Evolutionary conservation across 352 stramenopile species (phyloP).

Genomic region (Pythium brassicae): DNA sequence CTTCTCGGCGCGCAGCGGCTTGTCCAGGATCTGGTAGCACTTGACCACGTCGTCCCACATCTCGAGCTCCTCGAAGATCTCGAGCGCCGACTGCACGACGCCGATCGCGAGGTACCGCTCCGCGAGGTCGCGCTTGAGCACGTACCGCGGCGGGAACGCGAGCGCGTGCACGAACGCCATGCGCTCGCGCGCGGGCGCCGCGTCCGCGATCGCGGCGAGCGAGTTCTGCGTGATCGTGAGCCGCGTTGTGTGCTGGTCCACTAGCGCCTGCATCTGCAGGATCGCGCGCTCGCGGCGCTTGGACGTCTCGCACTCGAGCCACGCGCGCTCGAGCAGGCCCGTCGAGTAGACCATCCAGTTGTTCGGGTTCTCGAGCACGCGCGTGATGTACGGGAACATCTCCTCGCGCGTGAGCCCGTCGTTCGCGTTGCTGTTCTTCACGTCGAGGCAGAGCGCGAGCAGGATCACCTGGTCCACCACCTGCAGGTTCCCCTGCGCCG

Average conservation of each 20-base stretch:
- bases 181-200: conserved; percentile 85
- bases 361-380: conserved; percentile 91
- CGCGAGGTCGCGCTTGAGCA: conserved; percentile 90
- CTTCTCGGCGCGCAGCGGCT: conserved; percentile 86
- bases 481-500: conserved; percentile 69
- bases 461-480: conserved; percentile 88
- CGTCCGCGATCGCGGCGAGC: conserved; percentile 84
- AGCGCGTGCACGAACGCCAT: conserved; percentile 91
- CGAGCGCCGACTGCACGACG: conserved; percentile 83
- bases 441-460: conserved; percentile 93
- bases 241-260: conserved; percentile 93
- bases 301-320: conserved; percentile 92
- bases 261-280: conserved; percentile 95
- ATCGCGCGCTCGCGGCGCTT: conserved; percentile 92
- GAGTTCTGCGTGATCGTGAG: conserved; percentile 90
- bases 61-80: conserved; percentile 93
- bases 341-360: conserved; percentile 98
- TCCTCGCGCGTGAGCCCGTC: conserved; percentile 94
- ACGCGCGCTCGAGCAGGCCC: conserved; percentile 88
- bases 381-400: conserved; percentile 94
- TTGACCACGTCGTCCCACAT: conserved; percentile 97
- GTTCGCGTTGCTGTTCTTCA: conserved; percentile 95
- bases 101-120: conserved; percentile 92
- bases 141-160: conserved; percentile 92
- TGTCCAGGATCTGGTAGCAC: conserved; percentile 92